Percentiles rank a stretch among this genome's conserved stretches.
Conservation (phyloP, 2,329 filamentous ascomycete species). For the Stemphylium beticola region DNA sequence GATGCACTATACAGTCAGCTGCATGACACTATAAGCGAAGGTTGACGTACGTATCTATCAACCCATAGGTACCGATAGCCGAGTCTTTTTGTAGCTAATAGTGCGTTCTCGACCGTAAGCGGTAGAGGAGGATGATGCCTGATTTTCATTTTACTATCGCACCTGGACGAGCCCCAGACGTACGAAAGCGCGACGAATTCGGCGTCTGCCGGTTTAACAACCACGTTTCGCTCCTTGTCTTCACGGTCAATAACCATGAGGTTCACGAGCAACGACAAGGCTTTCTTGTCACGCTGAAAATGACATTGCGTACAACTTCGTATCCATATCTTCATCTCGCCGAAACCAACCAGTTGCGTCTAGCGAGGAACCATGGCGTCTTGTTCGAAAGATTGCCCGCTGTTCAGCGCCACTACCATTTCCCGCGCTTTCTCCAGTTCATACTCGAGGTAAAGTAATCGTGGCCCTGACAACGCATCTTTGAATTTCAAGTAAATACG, state of each 20-base stretch:
- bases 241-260: background rate
- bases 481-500: background rate
- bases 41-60: background rate
- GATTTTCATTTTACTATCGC: background rate
- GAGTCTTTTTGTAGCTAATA: background rate
- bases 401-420: background rate
- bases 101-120: background rate
- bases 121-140: background rate
- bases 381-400: background rate
- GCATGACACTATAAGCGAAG: rapidly evolving
- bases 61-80: background rate
- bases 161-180: background rate
- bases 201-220: background rate
- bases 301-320: background rate
- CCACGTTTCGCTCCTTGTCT: rapidly evolving
- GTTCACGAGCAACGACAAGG: rapidly evolving
- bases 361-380: too few relatives aligned
- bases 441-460: background rate
- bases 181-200: background rate
- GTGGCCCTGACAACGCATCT: background rate
- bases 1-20: background rate
- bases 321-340: rapidly evolving
- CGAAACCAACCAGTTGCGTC: background rate
- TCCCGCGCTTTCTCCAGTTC: background rate
- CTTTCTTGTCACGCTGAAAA: rapidly evolving